Conservation (phyloP, 805 yeast species). For the Yamadazyma insecticola region DNA sequence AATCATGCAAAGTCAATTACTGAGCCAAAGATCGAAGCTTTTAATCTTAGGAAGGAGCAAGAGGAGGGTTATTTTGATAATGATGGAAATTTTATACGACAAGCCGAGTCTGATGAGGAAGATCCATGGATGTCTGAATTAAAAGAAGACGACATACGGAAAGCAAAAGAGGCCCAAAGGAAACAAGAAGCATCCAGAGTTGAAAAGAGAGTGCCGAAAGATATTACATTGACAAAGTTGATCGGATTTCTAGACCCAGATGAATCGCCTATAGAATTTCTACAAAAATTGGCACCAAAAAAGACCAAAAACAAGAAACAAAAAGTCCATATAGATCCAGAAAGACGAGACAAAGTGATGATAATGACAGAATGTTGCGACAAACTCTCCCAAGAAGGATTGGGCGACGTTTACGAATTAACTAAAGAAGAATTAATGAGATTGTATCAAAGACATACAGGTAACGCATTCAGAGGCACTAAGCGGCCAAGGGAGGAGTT, state of each 20-base stretch:
- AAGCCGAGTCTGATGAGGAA: conserved; percentile 26
- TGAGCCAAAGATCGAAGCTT: conserved; percentile 54
- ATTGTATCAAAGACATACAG: conserved; percentile 17
- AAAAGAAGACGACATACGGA: conserved; percentile 19
- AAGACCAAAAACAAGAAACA: conserved; percentile 15
- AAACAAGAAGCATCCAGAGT: conserved; percentile 7
- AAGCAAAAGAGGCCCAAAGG: conserved; percentile 40
- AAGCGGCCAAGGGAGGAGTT: conserved; percentile 15
- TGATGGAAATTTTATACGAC: conserved; percentile 53
- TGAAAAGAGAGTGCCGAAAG: conserved; percentile 6
- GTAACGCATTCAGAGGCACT: conserved; percentile 17
- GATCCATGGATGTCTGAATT: conserved; percentile 16
- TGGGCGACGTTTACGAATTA: conserved; percentile 46
- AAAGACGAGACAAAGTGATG: conserved; percentile 1
- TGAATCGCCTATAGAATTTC: conserved; percentile 56
- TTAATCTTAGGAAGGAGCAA: conserved; percentile 53
- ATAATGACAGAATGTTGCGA: conserved; percentile 48
- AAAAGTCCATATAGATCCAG: conserved; percentile 1
- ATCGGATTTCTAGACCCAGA: conserved; percentile 49
- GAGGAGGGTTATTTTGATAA: conserved; percentile 58
- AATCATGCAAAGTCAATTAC: conserved; percentile 3
- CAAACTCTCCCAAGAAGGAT: conserved; percentile 31
- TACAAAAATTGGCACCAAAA: conserved; percentile 36
- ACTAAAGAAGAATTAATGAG: conserved; percentile 53
- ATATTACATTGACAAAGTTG: conserved; percentile 20